Conservation (phyloP, 345 rosid species). For the Camelina hispida region DNA sequence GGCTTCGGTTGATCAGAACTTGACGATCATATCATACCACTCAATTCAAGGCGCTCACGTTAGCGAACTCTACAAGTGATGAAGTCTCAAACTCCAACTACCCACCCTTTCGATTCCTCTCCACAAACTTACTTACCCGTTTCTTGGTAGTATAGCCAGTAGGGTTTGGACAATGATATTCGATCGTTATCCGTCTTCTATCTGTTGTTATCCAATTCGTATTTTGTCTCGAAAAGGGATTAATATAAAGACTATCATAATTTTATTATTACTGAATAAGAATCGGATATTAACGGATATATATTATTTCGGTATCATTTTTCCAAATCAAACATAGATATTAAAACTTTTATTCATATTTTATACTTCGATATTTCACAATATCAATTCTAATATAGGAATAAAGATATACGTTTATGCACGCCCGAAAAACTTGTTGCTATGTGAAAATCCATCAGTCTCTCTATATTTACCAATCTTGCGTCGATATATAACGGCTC, state of each 20-base stretch:
- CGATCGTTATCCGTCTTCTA: background rate
- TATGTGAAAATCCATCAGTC: too few species aligned
- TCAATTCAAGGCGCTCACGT: slow-evolving; percentile 44
- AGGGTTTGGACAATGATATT: background rate
- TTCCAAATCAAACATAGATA: too few species aligned
- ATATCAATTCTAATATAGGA: too few species aligned
- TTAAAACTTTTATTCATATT: too few species aligned
- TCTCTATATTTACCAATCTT: background rate
- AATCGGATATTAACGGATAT: too few species aligned
- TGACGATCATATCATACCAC: slow-evolving; percentile 14
- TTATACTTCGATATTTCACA: too few species aligned
- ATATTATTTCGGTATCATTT: too few species aligned
- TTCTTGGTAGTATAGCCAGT: background rate
- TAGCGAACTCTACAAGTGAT: slow-evolving; percentile 13
- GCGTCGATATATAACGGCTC: background rate
- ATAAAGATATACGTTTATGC: too few species aligned
- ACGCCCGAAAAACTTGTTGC: too few species aligned
- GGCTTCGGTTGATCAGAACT: background rate
- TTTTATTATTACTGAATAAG: too few species aligned
- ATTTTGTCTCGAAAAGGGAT: too few species aligned
- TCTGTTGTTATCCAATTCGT: background rate
- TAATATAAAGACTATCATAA: too few species aligned
- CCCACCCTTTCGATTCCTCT: slow-evolving; percentile 36
- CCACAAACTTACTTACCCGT: background rate
- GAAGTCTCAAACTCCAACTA: slow-evolving; percentile 16